These are phyloP conservation scores for Coemansia sp. DNA, from an alignment of 192 early-diverging fungal species.

Conservation along the genomic window DNA sequence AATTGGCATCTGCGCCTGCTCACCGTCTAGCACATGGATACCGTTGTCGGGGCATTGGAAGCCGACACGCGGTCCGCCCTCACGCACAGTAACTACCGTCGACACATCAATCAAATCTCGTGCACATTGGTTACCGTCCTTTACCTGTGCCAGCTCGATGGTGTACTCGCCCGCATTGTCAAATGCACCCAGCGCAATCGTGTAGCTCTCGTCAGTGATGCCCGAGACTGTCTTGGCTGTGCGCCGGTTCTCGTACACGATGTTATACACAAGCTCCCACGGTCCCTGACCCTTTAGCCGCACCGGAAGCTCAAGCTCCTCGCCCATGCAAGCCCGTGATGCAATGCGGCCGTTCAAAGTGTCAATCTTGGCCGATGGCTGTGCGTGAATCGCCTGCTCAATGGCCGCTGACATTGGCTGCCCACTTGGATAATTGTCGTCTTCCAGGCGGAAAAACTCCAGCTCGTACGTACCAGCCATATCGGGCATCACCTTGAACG, in stretches of 20 bases:
- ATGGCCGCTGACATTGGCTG: conserved; percentile 19
- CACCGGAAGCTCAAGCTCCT: conserved; percentile 45
- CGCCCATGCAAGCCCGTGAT: conserved; percentile 22
- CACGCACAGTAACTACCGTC: conserved; percentile 35
- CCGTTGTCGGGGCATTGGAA: conserved; percentile 38
- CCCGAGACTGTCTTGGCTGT: conserved; percentile 12
- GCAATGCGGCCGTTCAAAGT: conserved; percentile 13
- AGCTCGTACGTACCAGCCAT: conserved; percentile 44
- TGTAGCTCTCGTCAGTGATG: conserved; percentile 23
- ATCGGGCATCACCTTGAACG: conserved; percentile 35
- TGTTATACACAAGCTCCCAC: conserved; percentile 51
- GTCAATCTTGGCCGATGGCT: conserved; percentile 41
- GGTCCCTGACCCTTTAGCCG: conserved; percentile 56
- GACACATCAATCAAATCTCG: conserved; percentile 31
- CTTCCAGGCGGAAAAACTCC: conserved; percentile 49
- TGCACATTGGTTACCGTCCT: conserved; percentile 43
- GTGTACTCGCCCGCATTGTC: conserved; percentile 32
- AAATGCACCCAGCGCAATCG: conserved; percentile 26
- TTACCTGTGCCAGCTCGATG: conserved; percentile 39
- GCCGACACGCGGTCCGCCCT: conserved; percentile 27
- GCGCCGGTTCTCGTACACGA: conserved; percentile 29
- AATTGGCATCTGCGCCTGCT: conserved; percentile 35
- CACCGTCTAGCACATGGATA: conserved; percentile 33
- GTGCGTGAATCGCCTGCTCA: conserved; percentile 43
- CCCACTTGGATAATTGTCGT: conserved; percentile 51